These are phyloP conservation scores for Meripilus lineatus DNA, from an alignment of 1,284 basidiomycete species.

Conservation along the genomic window DNA sequence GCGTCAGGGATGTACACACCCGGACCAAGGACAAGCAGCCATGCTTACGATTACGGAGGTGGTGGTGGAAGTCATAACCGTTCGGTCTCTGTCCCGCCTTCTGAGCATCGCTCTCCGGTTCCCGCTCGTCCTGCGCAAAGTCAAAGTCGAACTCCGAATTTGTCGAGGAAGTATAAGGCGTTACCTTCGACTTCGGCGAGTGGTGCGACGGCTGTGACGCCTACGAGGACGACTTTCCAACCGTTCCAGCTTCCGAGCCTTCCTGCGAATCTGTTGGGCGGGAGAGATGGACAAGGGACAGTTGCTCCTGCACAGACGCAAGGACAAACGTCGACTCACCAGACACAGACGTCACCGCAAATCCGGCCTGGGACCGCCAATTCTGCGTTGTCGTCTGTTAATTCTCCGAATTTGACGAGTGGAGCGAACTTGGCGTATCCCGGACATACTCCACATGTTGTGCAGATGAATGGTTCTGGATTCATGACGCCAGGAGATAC, in stretches of 20 bases:
- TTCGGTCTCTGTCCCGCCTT: slow-evolving; percentile 53
- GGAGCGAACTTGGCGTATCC: no score
- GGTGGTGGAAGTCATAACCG: slow-evolving; percentile 34
- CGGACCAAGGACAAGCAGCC: no score
- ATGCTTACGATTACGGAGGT: not conserved
- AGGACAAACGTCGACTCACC: not conserved
- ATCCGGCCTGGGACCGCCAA: not conserved
- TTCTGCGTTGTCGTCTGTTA: not conserved
- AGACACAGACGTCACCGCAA: not conserved
- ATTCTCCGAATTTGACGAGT: no score
- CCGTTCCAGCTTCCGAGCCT: slow-evolving; percentile 16
- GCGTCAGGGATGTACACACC: no score
- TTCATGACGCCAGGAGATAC: slow-evolving; percentile 22
- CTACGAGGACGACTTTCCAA: slow-evolving; percentile 22
- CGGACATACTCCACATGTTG: no score
- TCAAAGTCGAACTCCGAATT: slow-evolving; percentile 19
- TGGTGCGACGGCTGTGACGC: no score
- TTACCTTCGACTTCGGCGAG: slow-evolving; percentile 22
- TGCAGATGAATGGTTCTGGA: no score
- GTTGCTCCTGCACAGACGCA: slow-evolving; percentile 12
- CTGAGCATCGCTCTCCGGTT: slow-evolving; percentile 38
- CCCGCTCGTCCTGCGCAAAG: slow-evolving; percentile 31
- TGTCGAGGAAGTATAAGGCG: slow-evolving; percentile 22
- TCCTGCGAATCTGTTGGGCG: not conserved
- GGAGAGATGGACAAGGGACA: slow-evolving; percentile 1